A percentile compares a stretch with the other conserved stretches of the same genome.
Conservation (phyloP, 495 filamentous ascomycete genomes). For the Annulohypoxylon nitens region DNA sequence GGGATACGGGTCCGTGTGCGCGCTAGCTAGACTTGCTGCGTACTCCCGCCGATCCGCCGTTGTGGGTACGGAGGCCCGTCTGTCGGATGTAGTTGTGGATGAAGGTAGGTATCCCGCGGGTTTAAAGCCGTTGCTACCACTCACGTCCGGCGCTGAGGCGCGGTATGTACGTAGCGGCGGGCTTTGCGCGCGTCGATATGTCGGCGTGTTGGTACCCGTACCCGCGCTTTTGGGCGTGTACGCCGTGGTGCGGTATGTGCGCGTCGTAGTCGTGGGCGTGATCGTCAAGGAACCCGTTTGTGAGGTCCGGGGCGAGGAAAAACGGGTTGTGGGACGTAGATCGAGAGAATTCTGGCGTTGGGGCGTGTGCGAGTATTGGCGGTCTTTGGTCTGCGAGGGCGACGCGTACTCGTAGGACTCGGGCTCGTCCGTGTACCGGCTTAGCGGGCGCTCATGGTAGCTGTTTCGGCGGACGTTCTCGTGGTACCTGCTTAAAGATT, state of each 20-base stretch:
- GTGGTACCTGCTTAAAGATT: background rate
- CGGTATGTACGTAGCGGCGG: constrained; percentile 19
- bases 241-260: background rate
- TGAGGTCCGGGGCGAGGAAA: background rate
- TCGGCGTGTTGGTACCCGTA: background rate
- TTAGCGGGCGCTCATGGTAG: constrained; percentile 2
- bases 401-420: background rate
- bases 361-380: background rate
- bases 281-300: background rate
- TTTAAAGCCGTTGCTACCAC: background rate
- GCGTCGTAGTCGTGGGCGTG: background rate
- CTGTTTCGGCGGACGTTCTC: background rate
- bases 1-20: background rate
- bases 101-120: constrained; percentile 14
- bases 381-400: background rate
- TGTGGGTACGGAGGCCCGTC: background rate
- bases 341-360: background rate
- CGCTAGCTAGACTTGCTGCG: background rate
- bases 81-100: background rate
- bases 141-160: constrained; percentile 32
- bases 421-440: background rate
- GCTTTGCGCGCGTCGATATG: constrained; percentile 23
- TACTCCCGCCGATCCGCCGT: background rate
- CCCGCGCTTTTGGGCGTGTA: constrained; percentile 7
- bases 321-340: background rate